Conservation (phyloP, 176 grass and related monocot species). For the Oropetium thomaeum region DNA sequence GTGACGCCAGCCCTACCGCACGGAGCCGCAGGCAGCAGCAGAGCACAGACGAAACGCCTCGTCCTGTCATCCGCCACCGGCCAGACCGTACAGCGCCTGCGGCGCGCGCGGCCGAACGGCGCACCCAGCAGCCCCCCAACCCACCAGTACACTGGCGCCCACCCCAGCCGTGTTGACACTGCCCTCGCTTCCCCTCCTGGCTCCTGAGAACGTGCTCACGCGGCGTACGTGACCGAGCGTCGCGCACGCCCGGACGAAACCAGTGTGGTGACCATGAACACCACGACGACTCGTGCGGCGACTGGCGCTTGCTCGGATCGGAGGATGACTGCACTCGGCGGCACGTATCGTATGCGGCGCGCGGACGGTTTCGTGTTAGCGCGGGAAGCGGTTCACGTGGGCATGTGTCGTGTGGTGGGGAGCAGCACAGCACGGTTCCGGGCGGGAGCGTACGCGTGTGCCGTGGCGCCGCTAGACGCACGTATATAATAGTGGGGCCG, state of each 20-base stretch:
- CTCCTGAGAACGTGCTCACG: background rate
- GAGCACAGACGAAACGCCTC: conserved; percentile 1
- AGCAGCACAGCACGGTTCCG: conserved; percentile 45
- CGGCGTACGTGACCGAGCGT: background rate
- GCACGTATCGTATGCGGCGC: too few relatives aligned
- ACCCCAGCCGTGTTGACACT: background rate
- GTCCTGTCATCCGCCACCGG: conserved; percentile 18
- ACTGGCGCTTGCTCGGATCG: too few relatives aligned
- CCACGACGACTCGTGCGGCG: background rate
- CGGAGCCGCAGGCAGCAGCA: background rate
- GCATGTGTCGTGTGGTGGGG: conserved; percentile 59
- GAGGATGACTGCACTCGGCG: too few relatives aligned
- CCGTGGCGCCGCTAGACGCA: conserved; percentile 15
- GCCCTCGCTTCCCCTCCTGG: too few relatives aligned
- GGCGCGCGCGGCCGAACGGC: conserved; percentile 22
- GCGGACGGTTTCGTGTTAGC: background rate
- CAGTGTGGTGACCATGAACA: too few relatives aligned
- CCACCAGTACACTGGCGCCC: background rate
- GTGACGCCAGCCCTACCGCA: conserved; percentile 88
- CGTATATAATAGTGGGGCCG: background rate
- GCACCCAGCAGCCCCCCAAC: too few relatives aligned
- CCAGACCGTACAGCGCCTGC: conserved; percentile 14
- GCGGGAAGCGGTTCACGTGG: conserved; percentile 21
- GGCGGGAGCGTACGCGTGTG: background rate
- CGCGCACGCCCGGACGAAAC: background rate